These are phyloP conservation scores for Hyphodiscus sp. DNA, from an alignment of 2,329 filamentous ascomycete species.

Conservation along the genomic window DNA sequence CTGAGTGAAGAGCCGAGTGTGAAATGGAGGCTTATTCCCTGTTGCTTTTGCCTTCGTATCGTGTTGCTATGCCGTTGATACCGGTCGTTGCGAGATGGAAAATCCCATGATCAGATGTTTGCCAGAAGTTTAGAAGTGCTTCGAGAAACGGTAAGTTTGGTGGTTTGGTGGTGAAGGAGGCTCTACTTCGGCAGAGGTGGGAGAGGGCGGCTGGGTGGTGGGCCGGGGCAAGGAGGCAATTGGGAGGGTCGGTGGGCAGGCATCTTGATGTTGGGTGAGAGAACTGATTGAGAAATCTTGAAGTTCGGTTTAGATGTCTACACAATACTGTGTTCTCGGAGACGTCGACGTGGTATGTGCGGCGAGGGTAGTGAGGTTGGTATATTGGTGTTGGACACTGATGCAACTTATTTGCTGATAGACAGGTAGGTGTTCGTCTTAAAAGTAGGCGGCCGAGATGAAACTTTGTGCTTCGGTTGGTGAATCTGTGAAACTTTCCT, in stretches of 20 bases:
- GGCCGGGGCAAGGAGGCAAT: slow-evolving; percentile 61
- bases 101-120: neutral
- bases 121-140: neutral
- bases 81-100: neutral
- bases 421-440: neutral
- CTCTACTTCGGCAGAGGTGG: slow-evolving; percentile 56
- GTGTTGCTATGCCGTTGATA: neutral
- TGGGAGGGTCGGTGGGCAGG: slow-evolving; percentile 53
- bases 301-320: slow-evolving; percentile 5
- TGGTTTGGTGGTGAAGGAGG: neutral
- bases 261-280: slow-evolving; percentile 35
- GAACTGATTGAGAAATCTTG: neutral
- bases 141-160: neutral
- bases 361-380: neutral
- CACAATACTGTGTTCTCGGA: neutral
- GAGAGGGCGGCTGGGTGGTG: slow-evolving; percentile 57
- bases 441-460: neutral
- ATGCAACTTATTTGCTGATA: neutral
- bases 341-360: neutral
- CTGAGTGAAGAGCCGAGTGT: neutral
- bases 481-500: slow-evolving; percentile 6
- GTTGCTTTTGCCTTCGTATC: neutral
- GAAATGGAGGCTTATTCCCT: neutral
- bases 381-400: neutral
- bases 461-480: neutral